phyloP scores from a whole-genome alignment of 129 eudicot genomes.

The Chrysanthemum seticuspe region DNA sequence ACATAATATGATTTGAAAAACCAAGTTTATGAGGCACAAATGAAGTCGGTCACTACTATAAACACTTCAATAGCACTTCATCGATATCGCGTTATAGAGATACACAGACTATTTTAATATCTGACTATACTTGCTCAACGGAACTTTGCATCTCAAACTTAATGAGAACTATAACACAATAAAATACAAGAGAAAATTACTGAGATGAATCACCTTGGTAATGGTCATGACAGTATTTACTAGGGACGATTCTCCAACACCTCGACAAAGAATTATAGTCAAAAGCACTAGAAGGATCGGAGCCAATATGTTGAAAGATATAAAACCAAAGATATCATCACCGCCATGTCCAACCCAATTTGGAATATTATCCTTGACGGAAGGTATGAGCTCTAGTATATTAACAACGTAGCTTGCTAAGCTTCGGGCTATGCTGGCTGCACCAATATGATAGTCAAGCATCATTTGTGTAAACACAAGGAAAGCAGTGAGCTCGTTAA shows the following conservation, averaged over 20 bases:
- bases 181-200: too few species aligned
- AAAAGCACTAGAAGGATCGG: slow-evolving; percentile 73
- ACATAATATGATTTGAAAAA: too few species aligned
- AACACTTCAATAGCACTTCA: too few species aligned
- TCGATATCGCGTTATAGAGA: too few species aligned
- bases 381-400: slow-evolving; percentile 76
- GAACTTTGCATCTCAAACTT: too few species aligned
- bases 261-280: slow-evolving; percentile 72
- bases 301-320: slow-evolving; percentile 80
- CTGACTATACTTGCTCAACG: too few species aligned
- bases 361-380: slow-evolving; percentile 71
- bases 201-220: slow-evolving; percentile 58
- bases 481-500: slow-evolving; percentile 98
- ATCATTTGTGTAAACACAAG: slow-evolving; percentile 94
- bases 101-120: too few species aligned
- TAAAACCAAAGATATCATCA: slow-evolving; percentile 60
- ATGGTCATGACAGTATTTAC: slow-evolving; percentile 82
- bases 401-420: slow-evolving; percentile 79
- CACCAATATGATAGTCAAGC: slow-evolving; percentile 99
- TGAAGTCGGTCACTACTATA: too few species aligned
- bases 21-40: background rate
- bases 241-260: slow-evolving; percentile 90
- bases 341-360: slow-evolving; percentile 96
- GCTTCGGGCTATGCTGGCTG: slow-evolving; percentile 99
- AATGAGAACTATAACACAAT: too few species aligned